Evolutionary conservation across 225 moss, liverwort and hornwort genomes (phyloP).

Genomic region (Marchantia paleacea): DNA sequence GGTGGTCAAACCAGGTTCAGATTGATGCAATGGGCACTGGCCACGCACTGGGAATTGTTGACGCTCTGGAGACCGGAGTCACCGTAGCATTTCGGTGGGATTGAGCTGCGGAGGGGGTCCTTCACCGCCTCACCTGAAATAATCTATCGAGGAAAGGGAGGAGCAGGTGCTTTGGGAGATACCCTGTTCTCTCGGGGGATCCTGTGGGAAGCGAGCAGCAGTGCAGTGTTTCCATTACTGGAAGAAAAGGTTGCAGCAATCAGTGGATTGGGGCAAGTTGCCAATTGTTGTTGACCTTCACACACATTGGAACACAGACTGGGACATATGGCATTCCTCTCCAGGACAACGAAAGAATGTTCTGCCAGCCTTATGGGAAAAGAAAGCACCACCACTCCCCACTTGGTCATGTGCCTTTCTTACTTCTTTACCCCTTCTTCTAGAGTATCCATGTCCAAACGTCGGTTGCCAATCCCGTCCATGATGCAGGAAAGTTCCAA

Average conservation of each 20-base stretch:
- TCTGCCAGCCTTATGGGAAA: background rate
- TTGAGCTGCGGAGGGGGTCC: no score
- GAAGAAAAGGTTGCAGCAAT: background rate
- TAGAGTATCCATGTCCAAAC: slow-evolving; percentile 3
- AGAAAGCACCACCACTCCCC: background rate
- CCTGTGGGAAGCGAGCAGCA: background rate
- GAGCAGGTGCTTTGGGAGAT: background rate
- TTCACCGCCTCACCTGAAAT: background rate
- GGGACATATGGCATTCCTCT: background rate
- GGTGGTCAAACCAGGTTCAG: no score
- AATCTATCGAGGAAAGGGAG: background rate
- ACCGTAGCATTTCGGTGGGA: no score
- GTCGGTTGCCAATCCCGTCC: background rate
- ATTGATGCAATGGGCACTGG: no score
- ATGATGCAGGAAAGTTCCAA: background rate
- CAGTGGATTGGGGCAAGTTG: background rate
- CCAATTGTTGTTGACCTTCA: background rate
- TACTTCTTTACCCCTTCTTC: background rate
- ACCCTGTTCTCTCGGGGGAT: no score
- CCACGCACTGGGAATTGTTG: no score
- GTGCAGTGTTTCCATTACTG: background rate
- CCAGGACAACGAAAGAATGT: background rate
- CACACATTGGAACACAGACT: background rate
- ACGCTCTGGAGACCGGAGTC: no score
- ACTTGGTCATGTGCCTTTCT: background rate